Evolutionary conservation across 163 green algal genomes (phyloP), one percentile per base, ranked within the genome.

Genomic region (Chlamydomonas reinhardtii): DNA sequence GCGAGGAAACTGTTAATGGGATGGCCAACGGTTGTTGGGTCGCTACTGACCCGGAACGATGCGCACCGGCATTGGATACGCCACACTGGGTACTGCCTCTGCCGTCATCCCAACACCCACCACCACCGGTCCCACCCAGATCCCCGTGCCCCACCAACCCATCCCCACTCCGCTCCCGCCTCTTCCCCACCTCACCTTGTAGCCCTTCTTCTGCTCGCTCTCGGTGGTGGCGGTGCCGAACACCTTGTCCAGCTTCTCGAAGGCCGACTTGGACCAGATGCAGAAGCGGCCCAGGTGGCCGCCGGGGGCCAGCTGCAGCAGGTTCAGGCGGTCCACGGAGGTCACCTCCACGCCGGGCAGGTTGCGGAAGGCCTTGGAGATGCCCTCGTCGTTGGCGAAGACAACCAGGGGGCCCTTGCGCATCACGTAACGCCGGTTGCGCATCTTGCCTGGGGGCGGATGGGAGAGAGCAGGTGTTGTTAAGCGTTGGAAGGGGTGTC

Each of bases 201-300:
- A 99, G 82, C 96, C 96, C 91, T 95, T 96, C 94, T 97, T 98
- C 83, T 92, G 76, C 77, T 85, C 76, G 56, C 89, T 94, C 35
- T 88, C 88, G n/a, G 87, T 76, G 76, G 94, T 94, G 62, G 77
- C 64, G 74, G 94, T 97, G 88, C 97, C 97, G 79, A 97, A 99
- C 78, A 99, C 92, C 34, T 81, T 87, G 91, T 99, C 97, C 81
- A 99, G 94, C 91, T 95, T 93, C 83, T 97, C 96, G 77, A 99
- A 98, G 25, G 98, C 98, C 65, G 86, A 93, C 93, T 98, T 97
- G 83, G 98, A 99, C 97, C 98, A 99, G 87, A 99, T 97, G 91
- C 96, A 96, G 91, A 99, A 99, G 74, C 98, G 95, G 74, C 98
- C 98, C 79, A 99, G 74, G 94, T 99, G 98, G 56, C 97, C 98